phyloP scores from a whole-genome alignment of 176 grass and related monocot genomes.

The Urochloa ruziziensis region DNA sequence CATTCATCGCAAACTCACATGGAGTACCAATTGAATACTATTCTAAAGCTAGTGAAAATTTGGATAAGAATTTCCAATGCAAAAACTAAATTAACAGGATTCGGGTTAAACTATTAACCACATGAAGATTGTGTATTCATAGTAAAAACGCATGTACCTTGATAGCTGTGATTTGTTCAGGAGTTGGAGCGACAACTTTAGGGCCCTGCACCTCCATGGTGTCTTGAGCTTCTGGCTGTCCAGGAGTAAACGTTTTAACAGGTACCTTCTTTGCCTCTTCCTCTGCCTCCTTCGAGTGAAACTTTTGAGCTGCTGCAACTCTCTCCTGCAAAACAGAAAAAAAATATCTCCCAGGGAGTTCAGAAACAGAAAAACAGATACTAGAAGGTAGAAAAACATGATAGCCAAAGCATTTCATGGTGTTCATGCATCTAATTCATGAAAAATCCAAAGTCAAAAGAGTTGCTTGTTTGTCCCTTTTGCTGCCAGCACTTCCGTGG shows the following conservation, averaged over 20 bases:
- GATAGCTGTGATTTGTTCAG: slow-evolving; percentile 98
- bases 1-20: neutral
- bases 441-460: slow-evolving; percentile 28
- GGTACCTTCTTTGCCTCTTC: slow-evolving; percentile 87
- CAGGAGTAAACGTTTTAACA: slow-evolving; percentile 75
- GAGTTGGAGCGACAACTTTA: slow-evolving; percentile 77
- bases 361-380: slow-evolving; percentile 16
- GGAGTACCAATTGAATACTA: neutral
- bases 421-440: slow-evolving; percentile 36
- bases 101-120: neutral
- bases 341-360: slow-evolving; percentile 28
- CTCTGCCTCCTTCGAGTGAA: slow-evolving; percentile 89
- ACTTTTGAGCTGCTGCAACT: slow-evolving; percentile 66
- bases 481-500: slow-evolving; percentile 39
- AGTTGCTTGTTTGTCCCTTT: slow-evolving; percentile 37
- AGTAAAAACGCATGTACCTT: slow-evolving; percentile 53
- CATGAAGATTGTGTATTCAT: neutral
- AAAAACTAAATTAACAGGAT: neutral
- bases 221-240: slow-evolving; percentile 42
- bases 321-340: slow-evolving; percentile 70
- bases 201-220: slow-evolving; percentile 51
- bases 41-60: neutral
- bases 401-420: slow-evolving; percentile 14
- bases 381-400: neutral
- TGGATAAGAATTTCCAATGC: neutral